phyloP scores from a whole-genome alignment of 2,329 filamentous ascomycete genomes.

The Clarireedia homoeocarpa region DNA sequence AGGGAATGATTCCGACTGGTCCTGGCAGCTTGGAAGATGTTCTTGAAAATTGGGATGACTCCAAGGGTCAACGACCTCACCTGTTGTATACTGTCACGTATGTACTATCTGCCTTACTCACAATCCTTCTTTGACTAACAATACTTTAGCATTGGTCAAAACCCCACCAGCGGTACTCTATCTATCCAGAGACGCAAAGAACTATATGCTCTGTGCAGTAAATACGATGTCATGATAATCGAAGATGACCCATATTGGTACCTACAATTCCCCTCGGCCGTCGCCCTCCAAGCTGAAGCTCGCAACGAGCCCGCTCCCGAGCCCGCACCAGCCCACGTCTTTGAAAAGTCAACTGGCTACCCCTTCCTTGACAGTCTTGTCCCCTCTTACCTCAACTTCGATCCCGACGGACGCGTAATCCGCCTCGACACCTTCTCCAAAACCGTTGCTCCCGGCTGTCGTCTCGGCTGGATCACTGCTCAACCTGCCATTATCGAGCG shows the following conservation, averaged over 20 bases:
- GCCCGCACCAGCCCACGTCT: conserved; percentile 20
- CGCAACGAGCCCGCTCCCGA: conserved; percentile 29
- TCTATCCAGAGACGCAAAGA: conserved; percentile 66
- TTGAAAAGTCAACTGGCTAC: conserved; percentile 52
- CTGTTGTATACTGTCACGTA: conserved; percentile 86
- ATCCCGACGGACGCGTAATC: conserved; percentile 79
- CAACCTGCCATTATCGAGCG: conserved; percentile 73
- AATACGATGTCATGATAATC: conserved; percentile 83
- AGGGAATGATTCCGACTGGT: conserved; percentile 71
- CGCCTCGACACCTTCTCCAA: conserved; percentile 93
- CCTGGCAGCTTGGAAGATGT: conserved; percentile 70
- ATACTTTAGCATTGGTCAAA: conserved; percentile 66
- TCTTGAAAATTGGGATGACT: conserved; percentile 72
- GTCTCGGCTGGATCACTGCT: conserved; percentile 84
- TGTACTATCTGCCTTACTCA: conserved; percentile 32
- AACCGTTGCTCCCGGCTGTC: conserved; percentile 81
- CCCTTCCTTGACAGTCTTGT: conserved; percentile 75
- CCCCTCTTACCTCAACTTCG: conserved; percentile 74
- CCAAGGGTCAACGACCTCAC: conserved; percentile 68
- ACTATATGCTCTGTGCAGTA: conserved; percentile 71
- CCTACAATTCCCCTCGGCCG: conserved; percentile 75
- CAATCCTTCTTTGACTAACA: conserved; percentile 11
- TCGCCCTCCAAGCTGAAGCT: conserved; percentile 29
- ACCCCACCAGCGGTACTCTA: conserved; percentile 73
- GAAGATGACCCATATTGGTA: conserved; percentile 98